Evolutionary conservation across 2,329 filamentous ascomycete genomes (phyloP), one percentile per base, ranked within the genome.

Genomic region (Bisporella sp.): DNA sequence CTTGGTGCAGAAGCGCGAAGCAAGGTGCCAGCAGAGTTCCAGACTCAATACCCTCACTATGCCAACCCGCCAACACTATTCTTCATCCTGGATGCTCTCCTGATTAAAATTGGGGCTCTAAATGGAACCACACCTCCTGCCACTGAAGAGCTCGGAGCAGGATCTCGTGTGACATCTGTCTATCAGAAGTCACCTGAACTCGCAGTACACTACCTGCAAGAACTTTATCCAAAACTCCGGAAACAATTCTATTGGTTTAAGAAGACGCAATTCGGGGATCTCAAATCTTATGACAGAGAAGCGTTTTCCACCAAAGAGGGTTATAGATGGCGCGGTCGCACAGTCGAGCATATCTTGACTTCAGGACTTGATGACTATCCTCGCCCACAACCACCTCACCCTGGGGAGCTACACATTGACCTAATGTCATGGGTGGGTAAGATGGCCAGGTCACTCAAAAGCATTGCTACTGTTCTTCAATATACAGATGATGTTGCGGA

Each of bases 311-410:
- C 76, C n/a, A 92, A 87, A 63, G 93, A 99, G 70, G 93, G 80
- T 2, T 99, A 97, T 71, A 82, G 93, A 59, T 99, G 93, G 93
- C 85, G 90, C 49, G 93, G 93, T 54, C 86, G 93, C 51, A 93
- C 88, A 6, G 81, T 87, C 33, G 80, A 82, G 45, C 93, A 97
- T 66, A 86, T 95, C 54, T 76, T 99, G 45, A 95, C 93, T 5
- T 96, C 90, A 47, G 93, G 93, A 3, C 79, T 99, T 2, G 93
- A 99, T 63, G 93, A 99, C 71, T 99, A 97, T 65, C 93, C 93
- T 46, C 88, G 93, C 45, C 79, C 93, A 6, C 89, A 95, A 68
- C 91, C 93, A 11, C 93, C 93, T 30, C 91, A 96, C 67, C 92
- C 93, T 0, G 92, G 89, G 62, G 93, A 99, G 79, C 78, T 99